phyloP scores from a whole-genome alignment of 129 eudicot species.

The Escallonia rubra region DNA sequence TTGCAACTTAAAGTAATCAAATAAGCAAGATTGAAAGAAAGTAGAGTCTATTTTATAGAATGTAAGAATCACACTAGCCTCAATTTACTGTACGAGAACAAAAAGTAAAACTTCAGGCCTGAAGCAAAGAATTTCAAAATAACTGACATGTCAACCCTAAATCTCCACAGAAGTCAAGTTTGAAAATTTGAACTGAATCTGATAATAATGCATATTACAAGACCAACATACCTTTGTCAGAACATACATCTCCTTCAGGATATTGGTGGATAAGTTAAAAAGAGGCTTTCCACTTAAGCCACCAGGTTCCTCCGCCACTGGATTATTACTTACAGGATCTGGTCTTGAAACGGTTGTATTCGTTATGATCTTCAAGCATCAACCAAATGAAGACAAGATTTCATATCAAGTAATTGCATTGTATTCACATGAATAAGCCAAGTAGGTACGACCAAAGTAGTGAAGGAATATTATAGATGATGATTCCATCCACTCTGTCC shows the following conservation, averaged over 20 bases:
- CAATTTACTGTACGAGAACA: too few species aligned
- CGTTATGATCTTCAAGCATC: conserved; percentile 71
- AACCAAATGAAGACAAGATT: not conserved
- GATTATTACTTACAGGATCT: conserved; percentile 44
- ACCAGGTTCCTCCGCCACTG: conserved; percentile 75
- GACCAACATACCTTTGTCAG: conserved; percentile 66
- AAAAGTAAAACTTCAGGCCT: too few species aligned
- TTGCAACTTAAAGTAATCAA: too few species aligned
- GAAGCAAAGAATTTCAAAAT: too few species aligned
- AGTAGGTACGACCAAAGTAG: not conserved
- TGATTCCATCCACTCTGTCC: too few species aligned
- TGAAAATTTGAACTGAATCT: too few species aligned
- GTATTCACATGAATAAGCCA: not conserved
- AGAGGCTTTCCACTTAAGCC: conserved; percentile 99
- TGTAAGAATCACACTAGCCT: too few species aligned
- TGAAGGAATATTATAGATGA: not conserved
- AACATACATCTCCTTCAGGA: conserved; percentile 80
- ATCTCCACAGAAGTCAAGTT: too few species aligned
- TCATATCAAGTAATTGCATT: not conserved
- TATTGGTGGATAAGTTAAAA: conserved; percentile 61
- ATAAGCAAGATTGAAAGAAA: too few species aligned
- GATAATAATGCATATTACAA: not conserved
- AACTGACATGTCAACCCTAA: too few species aligned
- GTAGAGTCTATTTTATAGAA: too few species aligned
- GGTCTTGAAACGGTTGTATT: conserved; percentile 96